Conservation (phyloP, 345 rosid species). For the Bruguiera parviflora region DNA sequence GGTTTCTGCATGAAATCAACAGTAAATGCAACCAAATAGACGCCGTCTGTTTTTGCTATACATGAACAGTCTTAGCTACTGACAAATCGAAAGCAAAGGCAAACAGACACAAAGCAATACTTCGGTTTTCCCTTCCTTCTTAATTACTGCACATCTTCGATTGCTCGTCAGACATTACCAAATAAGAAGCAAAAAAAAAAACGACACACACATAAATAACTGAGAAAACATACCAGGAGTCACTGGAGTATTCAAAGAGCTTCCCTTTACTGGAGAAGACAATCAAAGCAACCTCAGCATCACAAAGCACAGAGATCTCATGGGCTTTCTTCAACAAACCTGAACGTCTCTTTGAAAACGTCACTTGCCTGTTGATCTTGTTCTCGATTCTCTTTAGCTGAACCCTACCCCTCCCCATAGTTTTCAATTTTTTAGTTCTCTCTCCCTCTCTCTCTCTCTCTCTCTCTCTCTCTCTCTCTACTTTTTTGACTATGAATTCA, state of each 20-base stretch:
- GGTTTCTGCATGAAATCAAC: no score
- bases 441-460: not conserved
- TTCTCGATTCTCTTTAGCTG: constrained; percentile 46
- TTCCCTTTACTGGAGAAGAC: constrained; percentile 38
- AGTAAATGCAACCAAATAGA: no score
- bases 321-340: constrained; percentile 47
- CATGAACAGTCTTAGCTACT: no score
- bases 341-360: constrained; percentile 42
- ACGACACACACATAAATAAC: not conserved
- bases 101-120: no score
- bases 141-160: no score
- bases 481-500: not conserved
- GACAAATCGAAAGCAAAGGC: no score
- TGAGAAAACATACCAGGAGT: constrained; percentile 31
- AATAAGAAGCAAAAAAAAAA: not conserved
- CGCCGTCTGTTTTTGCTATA: no score
- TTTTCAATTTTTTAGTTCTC: not conserved
- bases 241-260: constrained; percentile 43
- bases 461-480: not conserved
- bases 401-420: constrained; percentile 49
- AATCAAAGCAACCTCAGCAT: constrained; percentile 1
- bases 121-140: no score
- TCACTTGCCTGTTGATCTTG: constrained; percentile 42
- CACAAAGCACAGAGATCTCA: constrained; percentile 39
- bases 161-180: no score